A percentile compares a stretch with the other conserved stretches of the same genome.
phyloP scores from a whole-genome alignment of 2,329 filamentous ascomycete species.

The Dothiorella sarmentorum region DNA sequence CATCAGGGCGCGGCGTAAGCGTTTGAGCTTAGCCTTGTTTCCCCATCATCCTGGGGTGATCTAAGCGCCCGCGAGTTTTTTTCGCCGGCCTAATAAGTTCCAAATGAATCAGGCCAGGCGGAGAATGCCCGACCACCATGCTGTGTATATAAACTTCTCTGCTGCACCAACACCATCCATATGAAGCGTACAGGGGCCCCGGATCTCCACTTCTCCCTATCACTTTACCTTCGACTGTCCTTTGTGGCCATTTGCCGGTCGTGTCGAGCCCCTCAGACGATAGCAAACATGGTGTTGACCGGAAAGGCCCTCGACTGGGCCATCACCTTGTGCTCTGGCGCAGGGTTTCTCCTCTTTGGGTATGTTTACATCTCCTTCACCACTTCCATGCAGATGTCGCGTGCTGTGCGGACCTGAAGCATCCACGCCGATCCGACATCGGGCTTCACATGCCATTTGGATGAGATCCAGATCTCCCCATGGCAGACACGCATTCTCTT shows the following conservation, averaged over 20 bases:
- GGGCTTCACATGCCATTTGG: no score
- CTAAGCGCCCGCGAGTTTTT: constrained; percentile 3
- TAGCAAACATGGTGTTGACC: constrained; percentile 7
- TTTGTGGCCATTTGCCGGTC: background rate
- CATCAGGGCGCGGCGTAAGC: constrained; percentile 9
- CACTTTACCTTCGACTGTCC: background rate
- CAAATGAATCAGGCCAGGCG: constrained; percentile 14
- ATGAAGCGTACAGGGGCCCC: background rate
- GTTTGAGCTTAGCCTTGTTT: background rate
- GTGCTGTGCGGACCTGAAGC: background rate
- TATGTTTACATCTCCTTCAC: background rate
- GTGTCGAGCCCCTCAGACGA: background rate
- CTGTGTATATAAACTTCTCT: constrained; percentile 1
- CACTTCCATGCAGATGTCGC: background rate
- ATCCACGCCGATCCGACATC: no score
- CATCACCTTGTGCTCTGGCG: constrained; percentile 17
- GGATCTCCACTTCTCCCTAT: background rate
- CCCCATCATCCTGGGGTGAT: background rate
- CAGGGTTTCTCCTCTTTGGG: constrained; percentile 16
- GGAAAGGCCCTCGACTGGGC: constrained; percentile 15
- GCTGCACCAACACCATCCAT: background rate
- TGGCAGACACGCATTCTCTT: background rate
- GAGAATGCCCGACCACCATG: no score
- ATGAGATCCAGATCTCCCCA: no score
- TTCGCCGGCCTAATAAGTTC: background rate